Conservation (phyloP, 2,329 filamentous ascomycete genomes). For the Aureobasidium pullulans region DNA sequence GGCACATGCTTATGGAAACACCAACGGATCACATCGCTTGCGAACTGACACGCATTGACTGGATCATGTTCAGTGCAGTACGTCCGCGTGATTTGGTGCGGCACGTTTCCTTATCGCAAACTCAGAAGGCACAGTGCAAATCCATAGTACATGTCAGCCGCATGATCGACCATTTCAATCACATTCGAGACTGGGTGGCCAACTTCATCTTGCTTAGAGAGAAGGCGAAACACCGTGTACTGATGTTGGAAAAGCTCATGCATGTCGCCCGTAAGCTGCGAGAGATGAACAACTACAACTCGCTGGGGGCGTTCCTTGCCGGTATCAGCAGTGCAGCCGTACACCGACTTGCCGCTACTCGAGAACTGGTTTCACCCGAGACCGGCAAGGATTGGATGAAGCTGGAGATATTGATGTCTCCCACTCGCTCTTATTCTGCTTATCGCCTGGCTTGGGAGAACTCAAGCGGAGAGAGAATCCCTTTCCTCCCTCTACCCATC, state of each 20-base stretch:
- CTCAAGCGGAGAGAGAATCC: slow-evolving; percentile 79
- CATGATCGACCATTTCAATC: slow-evolving; percentile 77
- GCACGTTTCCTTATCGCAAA: slow-evolving; percentile 62
- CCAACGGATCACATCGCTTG: slow-evolving; percentile 78
- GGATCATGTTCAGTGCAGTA: slow-evolving; percentile 96
- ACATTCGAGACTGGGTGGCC: slow-evolving; percentile 48
- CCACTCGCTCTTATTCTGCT: slow-evolving; percentile 84
- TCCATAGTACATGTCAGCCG: slow-evolving; percentile 83
- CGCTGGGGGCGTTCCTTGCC: slow-evolving; percentile 85
- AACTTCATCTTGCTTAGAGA: slow-evolving; percentile 67
- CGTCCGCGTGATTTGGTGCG: slow-evolving; percentile 87
- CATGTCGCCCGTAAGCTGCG: slow-evolving; percentile 74
- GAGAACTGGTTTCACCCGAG: slow-evolving; percentile 62
- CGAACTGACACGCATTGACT: slow-evolving; percentile 92
- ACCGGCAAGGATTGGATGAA: slow-evolving; percentile 80
- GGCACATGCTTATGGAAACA: slow-evolving; percentile 82
- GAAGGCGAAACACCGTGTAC: slow-evolving; percentile 89
- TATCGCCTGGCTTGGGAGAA: slow-evolving; percentile 99
- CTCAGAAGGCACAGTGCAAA: slow-evolving; percentile 51
- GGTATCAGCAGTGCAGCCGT: slow-evolving; percentile 85
- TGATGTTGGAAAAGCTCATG: slow-evolving; percentile 95
- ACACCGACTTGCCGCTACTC: slow-evolving; percentile 72
- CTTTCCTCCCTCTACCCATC: slow-evolving; percentile 83
- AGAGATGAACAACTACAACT: slow-evolving; percentile 94
- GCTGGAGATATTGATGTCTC: slow-evolving; percentile 85